phyloP scores from a whole-genome alignment of 2,329 filamentous ascomycete genomes.

The Periconia digitata region DNA sequence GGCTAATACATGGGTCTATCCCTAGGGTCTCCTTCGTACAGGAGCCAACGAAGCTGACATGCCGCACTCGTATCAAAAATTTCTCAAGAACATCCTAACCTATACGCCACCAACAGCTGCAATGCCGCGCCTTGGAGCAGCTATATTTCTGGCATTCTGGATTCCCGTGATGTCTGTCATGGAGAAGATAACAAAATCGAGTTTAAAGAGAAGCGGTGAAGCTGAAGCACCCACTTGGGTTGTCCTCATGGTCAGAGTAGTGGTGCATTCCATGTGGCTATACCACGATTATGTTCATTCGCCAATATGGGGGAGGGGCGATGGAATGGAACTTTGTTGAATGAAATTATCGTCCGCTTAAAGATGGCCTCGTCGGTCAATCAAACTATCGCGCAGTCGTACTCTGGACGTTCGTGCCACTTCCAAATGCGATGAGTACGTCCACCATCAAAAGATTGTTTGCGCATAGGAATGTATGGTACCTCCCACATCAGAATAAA shows the following conservation, averaged over 20 bases:
- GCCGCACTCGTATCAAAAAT: slow-evolving; percentile 4
- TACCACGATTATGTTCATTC: slow-evolving; percentile 8
- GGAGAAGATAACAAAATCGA: slow-evolving; percentile 8
- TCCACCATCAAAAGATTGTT: no score
- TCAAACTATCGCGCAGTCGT: not conserved
- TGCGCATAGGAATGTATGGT: no score
- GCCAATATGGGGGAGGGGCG: slow-evolving; percentile 9
- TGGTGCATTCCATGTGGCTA: slow-evolving; percentile 6
- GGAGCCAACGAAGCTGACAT: slow-evolving; percentile 5
- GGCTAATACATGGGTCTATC: no score
- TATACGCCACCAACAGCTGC: slow-evolving; percentile 1
- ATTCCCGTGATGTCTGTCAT: slow-evolving; percentile 5
- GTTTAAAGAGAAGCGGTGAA: slow-evolving; percentile 3
- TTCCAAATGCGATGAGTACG: no score
- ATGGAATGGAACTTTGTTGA: not conserved
- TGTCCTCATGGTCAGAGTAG: slow-evolving; percentile 1
- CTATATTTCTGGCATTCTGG: slow-evolving; percentile 6
- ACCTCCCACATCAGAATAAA: no score
- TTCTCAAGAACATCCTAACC: not conserved
- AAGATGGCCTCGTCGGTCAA: no score
- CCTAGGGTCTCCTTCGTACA: slow-evolving; percentile 3
- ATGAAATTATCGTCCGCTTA: not conserved
- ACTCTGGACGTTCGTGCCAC: no score
- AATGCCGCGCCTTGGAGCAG: slow-evolving; percentile 5
- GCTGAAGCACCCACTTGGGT: not conserved